Base-by-base conservation (phyloP, 2,329 filamentous ascomycete genomes). In the Paracorniculantispora psalliotae region DNA sequence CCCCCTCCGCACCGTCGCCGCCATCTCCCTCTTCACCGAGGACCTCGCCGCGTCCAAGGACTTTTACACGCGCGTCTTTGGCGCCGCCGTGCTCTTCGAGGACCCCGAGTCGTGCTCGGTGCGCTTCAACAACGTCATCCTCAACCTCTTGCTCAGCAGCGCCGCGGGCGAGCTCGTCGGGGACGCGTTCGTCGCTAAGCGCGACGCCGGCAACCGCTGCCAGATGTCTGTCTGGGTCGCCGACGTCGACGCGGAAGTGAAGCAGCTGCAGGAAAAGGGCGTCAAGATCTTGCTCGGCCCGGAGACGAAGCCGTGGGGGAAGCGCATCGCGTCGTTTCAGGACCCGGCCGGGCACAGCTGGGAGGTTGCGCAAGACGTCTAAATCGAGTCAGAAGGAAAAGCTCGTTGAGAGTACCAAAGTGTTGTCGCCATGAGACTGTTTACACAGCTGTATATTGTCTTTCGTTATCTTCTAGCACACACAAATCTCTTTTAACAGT, bases 11-110 rank as follows among this genome's bases (percentile, higher is more conserved):
- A 58, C 48, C 48, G 30, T 61, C 49, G 50, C 61, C 30, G 53
- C 56, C 55, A 62, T 63, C 52, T 57, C 61, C 44, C 56, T 60
- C 58, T 58, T 60, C 37, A 60, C 60, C 23, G 59, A 61, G 21
- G 47, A 58, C 51, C 51, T 54, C n/a, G 39, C 51, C 39, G 39
- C 51, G 13, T 46, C 39, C 51, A 54, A 54, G 28, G 51, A 44
- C 39, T 46, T 46, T 46, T 46, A 54, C 39, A 54, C 51, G 51
- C 26, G 39, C 51, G 61, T 58, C n/a, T 62, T 63, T 30, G 60
- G 54, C 51, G 60, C 62, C 43, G 17, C 28, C 5, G 51, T 62
- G 12, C 35, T 59, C 44, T 58, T 59, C 48, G 58, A 63, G 30
- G 58, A 62, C 48, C 46, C 50, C 19, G 62, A 62, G 35, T 59